A percentile compares a stretch with the other conserved stretches of the same genome.
phyloP scores from a whole-genome alignment of 2,329 filamentous ascomycete genomes.

The Biscogniauxia mediterranea region DNA sequence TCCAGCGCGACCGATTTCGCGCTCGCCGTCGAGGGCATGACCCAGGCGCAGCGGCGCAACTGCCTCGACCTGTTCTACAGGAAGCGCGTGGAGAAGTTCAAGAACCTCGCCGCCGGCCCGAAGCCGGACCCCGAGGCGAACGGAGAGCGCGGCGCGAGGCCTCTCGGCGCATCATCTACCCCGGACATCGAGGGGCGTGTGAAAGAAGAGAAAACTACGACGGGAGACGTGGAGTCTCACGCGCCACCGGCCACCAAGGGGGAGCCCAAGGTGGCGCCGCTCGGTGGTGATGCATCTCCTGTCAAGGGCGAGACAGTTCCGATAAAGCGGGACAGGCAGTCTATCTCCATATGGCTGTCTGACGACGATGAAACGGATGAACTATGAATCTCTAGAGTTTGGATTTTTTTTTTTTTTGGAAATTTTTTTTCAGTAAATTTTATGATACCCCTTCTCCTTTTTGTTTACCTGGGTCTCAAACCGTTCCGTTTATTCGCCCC shows the following conservation, averaged over 20 bases:
- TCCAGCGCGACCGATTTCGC: constrained; percentile 79
- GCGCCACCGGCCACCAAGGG: constrained; percentile 10
- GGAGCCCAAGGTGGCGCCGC: constrained; percentile 4
- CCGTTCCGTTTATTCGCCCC: no score
- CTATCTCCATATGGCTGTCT: constrained; percentile 25
- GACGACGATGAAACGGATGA: constrained; percentile 31
- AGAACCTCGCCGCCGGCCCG: constrained; percentile 22
- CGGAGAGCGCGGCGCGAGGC: background rate
- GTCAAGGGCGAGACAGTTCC: constrained; percentile 11
- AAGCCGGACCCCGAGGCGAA: constrained; percentile 9
- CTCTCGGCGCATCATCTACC: background rate
- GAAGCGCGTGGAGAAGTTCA: constrained; percentile 55
- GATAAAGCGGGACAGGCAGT: constrained; percentile 11
- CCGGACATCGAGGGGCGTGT: background rate
- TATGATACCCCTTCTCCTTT: background rate
- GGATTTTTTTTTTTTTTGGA: no score
- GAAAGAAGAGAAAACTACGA: constrained; percentile 6
- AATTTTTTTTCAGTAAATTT: background rate
- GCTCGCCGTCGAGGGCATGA: constrained; percentile 86
- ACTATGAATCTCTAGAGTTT: constrained; percentile 15
- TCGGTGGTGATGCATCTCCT: background rate
- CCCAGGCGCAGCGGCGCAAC: constrained; percentile 74
- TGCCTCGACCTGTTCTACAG: constrained; percentile 81
- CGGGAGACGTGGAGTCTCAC: constrained; percentile 6
- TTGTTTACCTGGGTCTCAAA: background rate